A percentile compares a stretch with the other conserved stretches of the same genome.
Conservation (phyloP, 1,284 basidiomycete genomes). For the Puccinia coronata region DNA sequence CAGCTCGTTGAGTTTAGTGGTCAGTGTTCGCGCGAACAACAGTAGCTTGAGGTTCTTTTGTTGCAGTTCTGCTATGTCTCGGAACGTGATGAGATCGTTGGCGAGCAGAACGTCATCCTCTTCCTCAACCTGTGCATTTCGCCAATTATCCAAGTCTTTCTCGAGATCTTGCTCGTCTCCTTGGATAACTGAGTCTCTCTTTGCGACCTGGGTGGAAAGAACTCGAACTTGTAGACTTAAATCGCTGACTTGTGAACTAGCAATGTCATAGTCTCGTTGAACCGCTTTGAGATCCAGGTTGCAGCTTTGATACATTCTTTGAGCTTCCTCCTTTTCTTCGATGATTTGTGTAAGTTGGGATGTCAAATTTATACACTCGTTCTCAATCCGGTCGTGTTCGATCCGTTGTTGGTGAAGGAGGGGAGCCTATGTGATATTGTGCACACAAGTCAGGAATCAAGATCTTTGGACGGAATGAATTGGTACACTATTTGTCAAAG, state of each 20-base stretch:
- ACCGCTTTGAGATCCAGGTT: conserved; percentile 54
- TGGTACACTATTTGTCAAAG: neutral
- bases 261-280: conserved; percentile 61
- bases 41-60: conserved; percentile 87
- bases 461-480: neutral
- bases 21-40: conserved; percentile 71
- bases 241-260: conserved; percentile 75
- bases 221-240: conserved; percentile 80
- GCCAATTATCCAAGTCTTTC: conserved; percentile 59
- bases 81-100: conserved; percentile 84
- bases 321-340: conserved; percentile 66
- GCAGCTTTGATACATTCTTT: conserved; percentile 51
- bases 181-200: conserved; percentile 63
- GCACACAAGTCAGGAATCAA: neutral
- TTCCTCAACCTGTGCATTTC: conserved; percentile 64
- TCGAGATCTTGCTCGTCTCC: conserved; percentile 63
- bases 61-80: conserved; percentile 75
- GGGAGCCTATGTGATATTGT: conserved; percentile 68
- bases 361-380: conserved; percentile 76
- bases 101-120: conserved; percentile 74
- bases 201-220: conserved; percentile 75
- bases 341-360: conserved; percentile 73
- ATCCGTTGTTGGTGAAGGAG: conserved; percentile 78
- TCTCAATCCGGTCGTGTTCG: conserved; percentile 77
- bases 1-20: conserved; percentile 57